A percentile compares a stretch with the other conserved stretches of the same genome.
These are phyloP conservation scores for Kwoniella mangroviensis DNA, from an alignment of 768 basidiomycete genomes.

Conservation along the genomic window DNA sequence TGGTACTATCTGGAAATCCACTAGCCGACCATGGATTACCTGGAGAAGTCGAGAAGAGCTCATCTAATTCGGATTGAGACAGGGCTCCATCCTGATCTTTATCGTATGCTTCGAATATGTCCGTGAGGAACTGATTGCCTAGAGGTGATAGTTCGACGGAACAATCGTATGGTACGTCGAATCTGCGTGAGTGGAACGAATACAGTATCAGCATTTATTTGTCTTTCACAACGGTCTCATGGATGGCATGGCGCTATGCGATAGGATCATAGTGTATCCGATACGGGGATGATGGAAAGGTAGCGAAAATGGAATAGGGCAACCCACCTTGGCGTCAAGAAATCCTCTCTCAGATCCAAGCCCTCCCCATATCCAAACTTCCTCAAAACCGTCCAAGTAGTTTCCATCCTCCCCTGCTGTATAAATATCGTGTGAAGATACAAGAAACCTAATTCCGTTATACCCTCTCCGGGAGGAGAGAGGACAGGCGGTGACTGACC, in stretches of 20 bases:
- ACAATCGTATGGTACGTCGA: conserved; percentile 90
- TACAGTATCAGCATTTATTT: background rate
- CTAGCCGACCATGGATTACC: conserved; percentile 96
- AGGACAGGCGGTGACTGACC: conserved; percentile 31
- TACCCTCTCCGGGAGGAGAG: conserved; percentile 61
- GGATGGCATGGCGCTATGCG: too few species aligned
- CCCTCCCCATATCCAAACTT: conserved; percentile 97
- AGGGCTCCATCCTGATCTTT: conserved; percentile 96
- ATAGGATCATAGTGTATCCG: background rate
- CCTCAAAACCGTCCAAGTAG: conserved; percentile 94
- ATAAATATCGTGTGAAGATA: conserved; percentile 97
- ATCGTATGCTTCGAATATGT: conserved; percentile 93
- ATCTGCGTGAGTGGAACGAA: conserved; percentile 61
- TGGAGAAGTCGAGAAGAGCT: conserved; percentile 90
- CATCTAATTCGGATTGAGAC: conserved; percentile 77
- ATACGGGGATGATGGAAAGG: background rate
- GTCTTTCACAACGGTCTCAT: too few species aligned
- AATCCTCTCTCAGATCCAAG: conserved; percentile 81
- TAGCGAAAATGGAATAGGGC: background rate
- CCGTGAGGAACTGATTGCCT: conserved; percentile 96
- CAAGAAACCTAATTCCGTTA: conserved; percentile 91
- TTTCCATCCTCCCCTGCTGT: conserved; percentile 90
- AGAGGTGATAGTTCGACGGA: conserved; percentile 92
- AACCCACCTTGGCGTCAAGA: conserved; percentile 83
- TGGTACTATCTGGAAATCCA: conserved; percentile 86